Percentiles rank a stretch among this genome's conserved stretches.
Conservation (phyloP, 73 alveolate species). For the Tetrahymena malaccensis region DNA sequence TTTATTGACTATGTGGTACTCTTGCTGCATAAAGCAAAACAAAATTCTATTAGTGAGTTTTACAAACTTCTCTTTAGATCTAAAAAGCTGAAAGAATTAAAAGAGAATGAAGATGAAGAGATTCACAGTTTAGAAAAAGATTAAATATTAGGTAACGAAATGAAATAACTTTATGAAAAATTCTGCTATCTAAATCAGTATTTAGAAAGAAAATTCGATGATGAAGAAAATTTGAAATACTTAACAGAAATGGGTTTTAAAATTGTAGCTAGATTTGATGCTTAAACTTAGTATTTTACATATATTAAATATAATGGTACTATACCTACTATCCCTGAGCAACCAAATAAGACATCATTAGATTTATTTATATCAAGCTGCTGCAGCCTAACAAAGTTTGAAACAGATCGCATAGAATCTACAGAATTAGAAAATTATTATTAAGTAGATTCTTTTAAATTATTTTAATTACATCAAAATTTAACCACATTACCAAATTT, state of each 20-base stretch:
- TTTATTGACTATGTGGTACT: slow-evolving; percentile 31
- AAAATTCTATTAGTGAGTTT: slow-evolving; percentile 27
- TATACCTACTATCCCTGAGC: slow-evolving; percentile 12
- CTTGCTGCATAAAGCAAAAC: slow-evolving; percentile 8
- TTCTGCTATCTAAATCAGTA: slow-evolving; percentile 31
- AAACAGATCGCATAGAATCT: slow-evolving; percentile 12
- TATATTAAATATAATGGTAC: slow-evolving; percentile 12
- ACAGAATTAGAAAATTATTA: background rate
- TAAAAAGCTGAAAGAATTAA: slow-evolving; percentile 3
- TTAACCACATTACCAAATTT: no score
- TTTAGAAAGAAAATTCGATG: slow-evolving; percentile 30
- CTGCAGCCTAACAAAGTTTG: slow-evolving; percentile 29
- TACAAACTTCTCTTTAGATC: slow-evolving; percentile 20
- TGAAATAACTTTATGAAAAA: slow-evolving; percentile 37
- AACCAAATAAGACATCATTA: slow-evolving; percentile 3
- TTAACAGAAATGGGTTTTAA: slow-evolving; percentile 18
- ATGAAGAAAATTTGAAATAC: slow-evolving; percentile 14
- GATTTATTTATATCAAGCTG: slow-evolving; percentile 18
- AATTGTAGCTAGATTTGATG: slow-evolving; percentile 21
- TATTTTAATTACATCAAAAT: background rate
- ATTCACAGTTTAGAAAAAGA: slow-evolving; percentile 28
- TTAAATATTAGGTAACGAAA: slow-evolving; percentile 31
- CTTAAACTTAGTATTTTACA: slow-evolving; percentile 23
- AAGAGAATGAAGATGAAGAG: slow-evolving; percentile 5
- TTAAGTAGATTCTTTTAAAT: background rate